phyloP scores from a whole-genome alignment of 2,329 filamentous ascomycete species.

The Aspergillus arachidicola region DNA sequence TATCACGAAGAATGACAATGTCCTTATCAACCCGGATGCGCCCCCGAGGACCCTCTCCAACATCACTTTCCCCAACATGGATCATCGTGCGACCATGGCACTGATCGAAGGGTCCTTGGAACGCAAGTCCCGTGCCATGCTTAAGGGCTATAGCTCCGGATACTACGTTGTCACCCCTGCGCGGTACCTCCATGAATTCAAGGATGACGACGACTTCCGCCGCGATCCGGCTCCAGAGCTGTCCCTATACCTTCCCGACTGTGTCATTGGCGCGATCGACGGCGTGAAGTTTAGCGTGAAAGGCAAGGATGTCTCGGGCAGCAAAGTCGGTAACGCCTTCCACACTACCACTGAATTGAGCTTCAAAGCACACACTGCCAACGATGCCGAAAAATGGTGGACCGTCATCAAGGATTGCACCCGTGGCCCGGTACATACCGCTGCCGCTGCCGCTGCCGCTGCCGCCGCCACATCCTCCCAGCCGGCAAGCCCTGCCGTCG shows the following conservation, averaged over 20 bases:
- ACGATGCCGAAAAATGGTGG: slow-evolving; percentile 85
- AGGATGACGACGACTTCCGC: slow-evolving; percentile 76
- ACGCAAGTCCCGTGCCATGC: slow-evolving; percentile 86
- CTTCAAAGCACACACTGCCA: slow-evolving; percentile 83
- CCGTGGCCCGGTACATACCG: slow-evolving; percentile 16
- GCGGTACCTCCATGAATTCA: slow-evolving; percentile 93
- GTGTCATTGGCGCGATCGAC: slow-evolving; percentile 69
- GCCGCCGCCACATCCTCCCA: slow-evolving; percentile 15
- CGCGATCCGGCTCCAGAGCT: slow-evolving; percentile 71
- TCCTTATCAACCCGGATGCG: slow-evolving; percentile 76
- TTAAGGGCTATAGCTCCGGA: slow-evolving; percentile 72
- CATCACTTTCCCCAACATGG: slow-evolving; percentile 85
- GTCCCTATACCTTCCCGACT: slow-evolving; percentile 90
- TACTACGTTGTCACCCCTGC: slow-evolving; percentile 91
- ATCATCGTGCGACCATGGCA: slow-evolving; percentile 76
- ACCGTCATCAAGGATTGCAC: slow-evolving; percentile 61
- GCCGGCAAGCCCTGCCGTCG: slow-evolving; percentile 17
- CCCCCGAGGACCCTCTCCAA: slow-evolving; percentile 72
- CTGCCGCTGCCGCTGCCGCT: slow-evolving; percentile 13
- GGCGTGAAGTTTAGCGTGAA: slow-evolving; percentile 92
- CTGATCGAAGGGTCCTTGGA: slow-evolving; percentile 87
- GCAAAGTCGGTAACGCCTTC: slow-evolving; percentile 76
- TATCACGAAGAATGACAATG: slow-evolving; percentile 66
- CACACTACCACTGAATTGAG: slow-evolving; percentile 75
- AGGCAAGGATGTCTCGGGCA: slow-evolving; percentile 85